Conservation (phyloP, 2,329 filamentous ascomycete species). For the Oidium heveae region DNA sequence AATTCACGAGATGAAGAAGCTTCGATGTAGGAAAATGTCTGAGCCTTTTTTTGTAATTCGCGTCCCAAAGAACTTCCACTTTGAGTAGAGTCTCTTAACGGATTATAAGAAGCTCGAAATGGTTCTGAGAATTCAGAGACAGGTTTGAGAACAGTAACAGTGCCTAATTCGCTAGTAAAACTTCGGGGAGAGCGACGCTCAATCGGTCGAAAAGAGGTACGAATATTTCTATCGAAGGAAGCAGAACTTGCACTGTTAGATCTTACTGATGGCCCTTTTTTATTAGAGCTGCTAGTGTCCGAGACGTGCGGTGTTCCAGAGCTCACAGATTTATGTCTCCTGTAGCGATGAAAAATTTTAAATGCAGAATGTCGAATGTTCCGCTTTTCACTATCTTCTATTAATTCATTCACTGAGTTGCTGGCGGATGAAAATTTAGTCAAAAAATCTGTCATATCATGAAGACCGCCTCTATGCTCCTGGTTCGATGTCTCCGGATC, state of each 20-base stretch:
- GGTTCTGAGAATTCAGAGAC: slow-evolving; percentile 17
- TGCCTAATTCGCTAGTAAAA: not conserved
- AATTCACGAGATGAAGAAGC: not conserved
- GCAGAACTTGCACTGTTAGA: not conserved
- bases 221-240: not conserved
- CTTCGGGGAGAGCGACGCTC: not conserved
- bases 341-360: slow-evolving; percentile 16
- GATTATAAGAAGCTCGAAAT: not conserved
- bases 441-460: slow-evolving; percentile 22
- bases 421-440: slow-evolving; percentile 22
- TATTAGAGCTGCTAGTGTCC: slow-evolving; percentile 27
- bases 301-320: slow-evolving; percentile 19
- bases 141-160: slow-evolving; percentile 15
- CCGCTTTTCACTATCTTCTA: slow-evolving; percentile 13
- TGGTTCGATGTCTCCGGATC: no score
- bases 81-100: not conserved
- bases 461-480: no score
- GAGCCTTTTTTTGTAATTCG: not conserved
- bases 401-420: slow-evolving; percentile 24
- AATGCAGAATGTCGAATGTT: slow-evolving; percentile 18
- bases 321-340: slow-evolving; percentile 14
- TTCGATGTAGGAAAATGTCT: not conserved
- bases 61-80: not conserved
- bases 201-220: not conserved
- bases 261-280: not conserved